Conservation (phyloP, 2,329 filamentous ascomycete genomes). For the Aspergillus sp. region DNA sequence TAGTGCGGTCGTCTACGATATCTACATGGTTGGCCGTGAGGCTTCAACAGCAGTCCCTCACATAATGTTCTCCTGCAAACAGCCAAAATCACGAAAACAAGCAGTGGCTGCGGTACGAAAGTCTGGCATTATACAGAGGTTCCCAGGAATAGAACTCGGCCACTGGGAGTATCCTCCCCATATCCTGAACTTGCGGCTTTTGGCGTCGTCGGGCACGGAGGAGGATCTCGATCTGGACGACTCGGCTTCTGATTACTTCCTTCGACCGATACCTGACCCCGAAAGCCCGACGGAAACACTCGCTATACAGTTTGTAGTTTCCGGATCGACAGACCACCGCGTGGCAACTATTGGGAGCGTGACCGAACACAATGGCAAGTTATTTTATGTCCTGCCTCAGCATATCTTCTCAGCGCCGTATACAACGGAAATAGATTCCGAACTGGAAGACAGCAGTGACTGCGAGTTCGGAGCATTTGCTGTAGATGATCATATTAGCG, state of each 20-base stretch:
- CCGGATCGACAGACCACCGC: no score
- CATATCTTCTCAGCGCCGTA: no score
- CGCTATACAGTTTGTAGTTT: no score
- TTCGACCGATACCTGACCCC: background rate
- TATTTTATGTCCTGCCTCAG: no score
- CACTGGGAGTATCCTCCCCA: background rate
- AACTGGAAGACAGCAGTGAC: no score
- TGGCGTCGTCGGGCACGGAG: background rate
- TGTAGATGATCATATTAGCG: no score
- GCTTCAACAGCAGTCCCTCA: background rate
- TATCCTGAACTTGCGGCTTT: background rate
- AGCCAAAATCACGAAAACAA: background rate
- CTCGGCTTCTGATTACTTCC: background rate
- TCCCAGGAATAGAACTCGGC: background rate
- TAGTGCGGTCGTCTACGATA: background rate
- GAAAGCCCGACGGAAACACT: background rate
- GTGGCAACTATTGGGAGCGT: no score
- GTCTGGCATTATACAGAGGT: background rate
- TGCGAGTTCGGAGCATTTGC: no score
- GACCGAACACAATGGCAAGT: no score
- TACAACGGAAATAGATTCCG: no score
- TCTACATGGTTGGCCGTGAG: background rate
- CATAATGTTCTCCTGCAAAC: background rate
- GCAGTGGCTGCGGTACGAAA: background rate
- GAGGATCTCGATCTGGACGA: no score